Evolutionary conservation across 2,329 filamentous ascomycete species (phyloP), one percentile per base, ranked within the genome.

Genomic region (Emericellopsis atlantica): DNA sequence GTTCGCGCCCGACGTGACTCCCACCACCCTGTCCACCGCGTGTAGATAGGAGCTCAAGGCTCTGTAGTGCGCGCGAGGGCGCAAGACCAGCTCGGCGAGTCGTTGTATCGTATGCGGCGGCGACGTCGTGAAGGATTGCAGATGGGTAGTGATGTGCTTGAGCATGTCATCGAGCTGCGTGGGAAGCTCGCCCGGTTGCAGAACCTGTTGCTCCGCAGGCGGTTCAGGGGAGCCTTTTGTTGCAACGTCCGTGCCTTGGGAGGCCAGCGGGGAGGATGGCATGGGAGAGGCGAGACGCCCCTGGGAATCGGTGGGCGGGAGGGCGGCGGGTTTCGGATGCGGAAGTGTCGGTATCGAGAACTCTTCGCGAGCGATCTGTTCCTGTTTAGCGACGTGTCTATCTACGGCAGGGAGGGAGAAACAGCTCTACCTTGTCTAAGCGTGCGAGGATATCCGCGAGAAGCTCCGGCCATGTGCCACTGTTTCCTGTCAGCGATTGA

Each of bases 21-120:
- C 87, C 21, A 95, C 79, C 18, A 95, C 82, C 43, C 92, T 81
- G 57, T 96, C 87, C 38, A 96, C 74, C 3, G 92, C 92, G 51
- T 92, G 84, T 10, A 98, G 76, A 58, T 92, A 98, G 10, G 88
- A 74, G 1, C 85, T 78, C 3, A 96, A 72, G 40, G 79, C 83
- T 45, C 75, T 78, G 65, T 96, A 95, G 61, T 95, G 84, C 42
- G 72, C 71, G 45, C 69, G 81, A 1, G 92, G 92, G 22, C 70
- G 63, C 31, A 94, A 69, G 5, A 95, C 67, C 24, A 96, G 79
- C 66, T 98, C 92, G 18, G 88, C 79, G 18, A 98, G 74, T 32
- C 92, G 83, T 62, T 98, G 92, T 46, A 95, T 75, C 4, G 92
- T 96, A 58, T 96, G 87, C 0, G 92, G 92, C 1, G 92, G 90